Evolutionary conservation across 2,329 filamentous ascomycete genomes (phyloP).

Genomic region (Sporothrix pallida): DNA sequence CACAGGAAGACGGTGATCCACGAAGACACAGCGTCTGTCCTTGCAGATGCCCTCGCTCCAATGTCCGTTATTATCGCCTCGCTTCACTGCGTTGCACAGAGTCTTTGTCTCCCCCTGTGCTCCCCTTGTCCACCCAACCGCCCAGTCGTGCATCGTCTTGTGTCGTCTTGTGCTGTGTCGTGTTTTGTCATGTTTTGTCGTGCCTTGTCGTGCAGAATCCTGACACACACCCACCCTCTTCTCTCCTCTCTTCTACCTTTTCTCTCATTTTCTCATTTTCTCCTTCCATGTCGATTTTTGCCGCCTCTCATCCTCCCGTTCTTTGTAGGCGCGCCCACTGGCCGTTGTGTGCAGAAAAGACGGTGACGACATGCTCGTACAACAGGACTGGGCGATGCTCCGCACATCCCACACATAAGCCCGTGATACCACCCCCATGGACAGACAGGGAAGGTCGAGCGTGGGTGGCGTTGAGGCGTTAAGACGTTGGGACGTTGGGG

Average conservation of each 20-base stretch:
- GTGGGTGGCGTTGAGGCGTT: background rate
- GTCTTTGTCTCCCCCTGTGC: background rate
- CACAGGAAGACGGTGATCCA: background rate
- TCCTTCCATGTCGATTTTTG: background rate
- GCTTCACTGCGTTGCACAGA: background rate
- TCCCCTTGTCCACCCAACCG: background rate
- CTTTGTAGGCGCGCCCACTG: slow-evolving; percentile 7
- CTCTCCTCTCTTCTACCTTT: background rate
- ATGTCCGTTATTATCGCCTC: slow-evolving; percentile 8
- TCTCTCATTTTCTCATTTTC: background rate
- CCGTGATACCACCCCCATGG: slow-evolving; percentile 8
- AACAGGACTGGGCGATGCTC: background rate
- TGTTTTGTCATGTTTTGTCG: background rate
- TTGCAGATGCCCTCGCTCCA: slow-evolving; percentile 18
- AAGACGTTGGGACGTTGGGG: background rate
- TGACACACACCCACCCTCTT: slow-evolving; percentile 21
- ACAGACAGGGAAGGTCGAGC: background rate
- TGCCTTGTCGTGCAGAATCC: background rate
- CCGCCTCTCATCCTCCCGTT: background rate
- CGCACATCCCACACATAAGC: background rate
- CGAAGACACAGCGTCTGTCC: background rate
- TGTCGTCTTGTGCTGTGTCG: too few species aligned
- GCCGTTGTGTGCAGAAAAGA: slow-evolving; percentile 23
- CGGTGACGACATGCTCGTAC: slow-evolving; percentile 33
- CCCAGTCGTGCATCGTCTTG: background rate